Evolutionary conservation across 768 basidiomycete species (phyloP), one percentile per base, ranked within the genome.

Genomic region (Scleroderma citrinum): DNA sequence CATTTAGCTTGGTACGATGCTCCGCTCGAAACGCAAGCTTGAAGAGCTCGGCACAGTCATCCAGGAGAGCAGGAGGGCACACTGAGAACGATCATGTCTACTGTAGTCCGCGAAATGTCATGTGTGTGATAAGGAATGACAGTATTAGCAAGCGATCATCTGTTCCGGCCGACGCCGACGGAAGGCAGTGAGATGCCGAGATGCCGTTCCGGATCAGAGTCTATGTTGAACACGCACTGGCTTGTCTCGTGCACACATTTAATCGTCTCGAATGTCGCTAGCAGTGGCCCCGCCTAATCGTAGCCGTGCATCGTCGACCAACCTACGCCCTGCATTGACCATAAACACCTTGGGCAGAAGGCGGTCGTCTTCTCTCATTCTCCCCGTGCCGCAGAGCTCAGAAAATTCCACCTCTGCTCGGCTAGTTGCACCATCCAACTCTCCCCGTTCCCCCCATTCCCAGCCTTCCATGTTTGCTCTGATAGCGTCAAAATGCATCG

Each of bases 1-100:
- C 49, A 39, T 32, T 50, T 62, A 93, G 92, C 85, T 99, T 64
- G 96, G 96, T 32, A 98, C 96, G n/a, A 81, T 98, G 59, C 76
- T 94, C 65, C 92, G 96, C 61, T 95, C 94, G 59, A 99, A 98
- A 77, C 86, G 92, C 76, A 99, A 99, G 82, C 71, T 99, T 67
- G 96, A 99, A 74, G 95, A 99, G 75, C 82, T 99, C 59, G 76
- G 84, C 52, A 82, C 64, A 47, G 82, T 97, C 67, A 95, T 99
- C 76, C 87, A 89, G 76, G 89, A 92, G 80, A 89, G 86, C 77
- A 83, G 89, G 76, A 77, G 89, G 74, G 76, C 81, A 34, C 77
- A 79, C 67, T 79, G 65, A 64, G 49, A 30, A 20, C 4, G 29
- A 39, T 29, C 6, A 21, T 21, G n/a, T n/a, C n/a, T n/a, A n/a